phyloP scores from a whole-genome alignment of 2,329 filamentous ascomycete species.

The Fusarium scirpi region DNA sequence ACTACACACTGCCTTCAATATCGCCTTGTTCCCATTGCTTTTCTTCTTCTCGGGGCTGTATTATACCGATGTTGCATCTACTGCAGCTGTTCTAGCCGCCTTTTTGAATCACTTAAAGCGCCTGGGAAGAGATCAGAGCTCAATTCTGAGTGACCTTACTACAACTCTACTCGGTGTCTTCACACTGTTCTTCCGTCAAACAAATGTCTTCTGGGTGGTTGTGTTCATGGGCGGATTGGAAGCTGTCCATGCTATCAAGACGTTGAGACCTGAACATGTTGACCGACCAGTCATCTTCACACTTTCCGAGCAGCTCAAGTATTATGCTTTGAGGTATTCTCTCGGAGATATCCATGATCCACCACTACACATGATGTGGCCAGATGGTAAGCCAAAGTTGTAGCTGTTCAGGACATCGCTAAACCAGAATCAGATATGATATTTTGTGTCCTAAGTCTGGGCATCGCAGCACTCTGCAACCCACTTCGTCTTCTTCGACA shows the following conservation, averaged over 20 bases:
- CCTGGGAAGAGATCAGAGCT: slow-evolving; percentile 50
- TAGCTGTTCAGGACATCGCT: slow-evolving; percentile 4
- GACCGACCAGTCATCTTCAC: slow-evolving; percentile 50
- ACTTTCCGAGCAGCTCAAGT: slow-evolving; percentile 52
- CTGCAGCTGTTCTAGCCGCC: slow-evolving; percentile 76
- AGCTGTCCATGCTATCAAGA: slow-evolving; percentile 64
- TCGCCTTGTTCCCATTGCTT: slow-evolving; percentile 85
- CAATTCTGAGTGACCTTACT: slow-evolving; percentile 55
- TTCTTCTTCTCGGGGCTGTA: slow-evolving; percentile 98
- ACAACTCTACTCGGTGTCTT: slow-evolving; percentile 70
- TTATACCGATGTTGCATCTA: slow-evolving; percentile 92
- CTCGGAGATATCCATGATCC: slow-evolving; percentile 68
- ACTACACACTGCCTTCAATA: slow-evolving; percentile 78
- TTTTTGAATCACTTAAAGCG: slow-evolving; percentile 70
- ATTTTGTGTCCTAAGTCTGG: slow-evolving; percentile 72
- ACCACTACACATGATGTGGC: slow-evolving; percentile 58
- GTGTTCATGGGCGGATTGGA: slow-evolving; percentile 77
- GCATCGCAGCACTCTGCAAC: slow-evolving; percentile 66
- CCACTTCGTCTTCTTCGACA: slow-evolving; percentile 59
- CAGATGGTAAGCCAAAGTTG: slow-evolving; percentile 59
- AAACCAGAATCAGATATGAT: slow-evolving; percentile 60
- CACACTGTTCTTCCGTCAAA: slow-evolving; percentile 85
- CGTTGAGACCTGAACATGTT: slow-evolving; percentile 51
- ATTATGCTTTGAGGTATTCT: slow-evolving; percentile 59
- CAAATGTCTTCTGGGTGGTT: slow-evolving; percentile 96